Conservation (phyloP, 305 asterid genomes). For the Fraxinus albicans region DNA sequence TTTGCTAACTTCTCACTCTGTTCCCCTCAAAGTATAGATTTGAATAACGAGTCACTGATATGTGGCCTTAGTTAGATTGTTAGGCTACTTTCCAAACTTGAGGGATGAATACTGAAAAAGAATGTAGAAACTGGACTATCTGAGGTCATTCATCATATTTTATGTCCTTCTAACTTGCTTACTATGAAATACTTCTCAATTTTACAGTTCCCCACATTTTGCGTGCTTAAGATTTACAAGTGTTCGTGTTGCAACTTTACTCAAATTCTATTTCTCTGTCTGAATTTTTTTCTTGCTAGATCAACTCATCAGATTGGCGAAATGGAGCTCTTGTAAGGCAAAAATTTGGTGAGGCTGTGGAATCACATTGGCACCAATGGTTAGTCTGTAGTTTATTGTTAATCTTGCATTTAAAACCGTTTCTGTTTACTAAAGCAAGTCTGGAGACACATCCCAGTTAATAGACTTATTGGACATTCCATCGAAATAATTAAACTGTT, state of each 20-base stretch:
- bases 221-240: background rate
- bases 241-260: background rate
- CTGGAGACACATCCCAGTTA: background rate
- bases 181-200: background rate
- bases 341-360: constrained; percentile 95
- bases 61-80: background rate
- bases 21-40: background rate
- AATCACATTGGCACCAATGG: constrained; percentile 92
- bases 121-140: background rate
- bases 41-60: background rate
- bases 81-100: background rate
- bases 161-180: constrained; percentile 2
- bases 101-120: constrained; percentile 2
- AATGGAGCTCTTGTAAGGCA: constrained; percentile 92
- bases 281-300: constrained; percentile 44
- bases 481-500: background rate
- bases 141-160: background rate
- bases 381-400: constrained; percentile 36
- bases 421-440: constrained; percentile 18
- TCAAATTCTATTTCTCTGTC: constrained; percentile 11
- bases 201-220: background rate
- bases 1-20: background rate
- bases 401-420: constrained; percentile 22
- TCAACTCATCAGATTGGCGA: constrained; percentile 98
- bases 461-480: background rate